A percentile compares a stretch with the other conserved stretches of the same genome.
These are phyloP conservation scores for Ceriops decandra DNA, from an alignment of 345 rosid genomes.

Conservation along the genomic window DNA sequence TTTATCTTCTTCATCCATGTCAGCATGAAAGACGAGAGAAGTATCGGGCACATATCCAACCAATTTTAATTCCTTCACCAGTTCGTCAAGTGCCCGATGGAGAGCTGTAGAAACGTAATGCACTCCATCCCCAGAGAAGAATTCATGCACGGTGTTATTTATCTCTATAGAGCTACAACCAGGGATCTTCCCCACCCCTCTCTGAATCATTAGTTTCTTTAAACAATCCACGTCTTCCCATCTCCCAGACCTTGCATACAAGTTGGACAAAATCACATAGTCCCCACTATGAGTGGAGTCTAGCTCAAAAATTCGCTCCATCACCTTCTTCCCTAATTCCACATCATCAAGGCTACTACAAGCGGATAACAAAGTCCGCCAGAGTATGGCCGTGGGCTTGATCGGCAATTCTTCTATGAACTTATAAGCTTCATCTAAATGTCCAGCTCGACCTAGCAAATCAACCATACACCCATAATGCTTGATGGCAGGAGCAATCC, in stretches of 20 bases:
- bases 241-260: conserved; percentile 60
- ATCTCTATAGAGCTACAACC: conserved; percentile 25
- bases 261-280: conserved; percentile 43
- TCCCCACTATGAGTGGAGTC: conserved; percentile 38
- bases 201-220: conserved; percentile 56
- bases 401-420: conserved; percentile 36
- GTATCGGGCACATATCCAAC: conserved; percentile 25
- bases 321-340: conserved; percentile 21
- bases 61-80: conserved; percentile 22
- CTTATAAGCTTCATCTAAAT: conserved; percentile 31
- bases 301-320: conserved; percentile 18
- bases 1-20: conserved; percentile 19
- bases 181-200: conserved; percentile 32
- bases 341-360: conserved; percentile 28
- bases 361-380: conserved; percentile 38
- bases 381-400: conserved; percentile 33
- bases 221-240: conserved; percentile 66
- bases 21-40: conserved; percentile 22
- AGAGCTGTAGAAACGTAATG: conserved; percentile 9
- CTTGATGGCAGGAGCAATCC: conserved; percentile 35
- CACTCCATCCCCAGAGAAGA: conserved; percentile 30
- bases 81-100: conserved; percentile 18
- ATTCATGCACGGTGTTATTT: conserved; percentile 24
- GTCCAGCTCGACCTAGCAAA: conserved; percentile 45
- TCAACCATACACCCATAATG: conserved; percentile 55